These are phyloP conservation scores for Sporormia fimetaria DNA, from an alignment of 495 filamentous ascomycete genomes.

Conservation along the genomic window DNA sequence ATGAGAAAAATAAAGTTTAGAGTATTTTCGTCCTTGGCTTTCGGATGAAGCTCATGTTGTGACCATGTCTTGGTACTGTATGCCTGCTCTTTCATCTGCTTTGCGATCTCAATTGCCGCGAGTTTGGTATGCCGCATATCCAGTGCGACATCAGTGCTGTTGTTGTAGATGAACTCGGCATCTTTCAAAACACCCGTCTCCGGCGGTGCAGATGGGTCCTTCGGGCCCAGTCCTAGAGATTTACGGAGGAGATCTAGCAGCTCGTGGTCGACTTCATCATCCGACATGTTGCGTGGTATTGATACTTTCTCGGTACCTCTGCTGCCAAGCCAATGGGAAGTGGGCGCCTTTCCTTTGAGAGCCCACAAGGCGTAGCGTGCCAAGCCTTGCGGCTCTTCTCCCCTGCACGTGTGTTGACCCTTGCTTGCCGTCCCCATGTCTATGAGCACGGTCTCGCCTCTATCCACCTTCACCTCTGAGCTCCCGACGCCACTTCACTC, in stretches of 20 bases:
- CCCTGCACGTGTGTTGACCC: no score
- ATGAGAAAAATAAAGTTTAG: constrained; percentile 92
- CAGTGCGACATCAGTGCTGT: constrained; percentile 83
- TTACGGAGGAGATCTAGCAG: constrained; percentile 77
- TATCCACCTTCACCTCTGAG: background rate
- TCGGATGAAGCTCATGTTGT: constrained; percentile 81
- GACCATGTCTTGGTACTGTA: constrained; percentile 83
- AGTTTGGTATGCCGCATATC: constrained; percentile 66
- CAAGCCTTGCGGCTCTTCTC: constrained; percentile 8
- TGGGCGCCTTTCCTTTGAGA: background rate
- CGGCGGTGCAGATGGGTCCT: constrained; percentile 32
- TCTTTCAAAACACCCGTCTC: constrained; percentile 73
- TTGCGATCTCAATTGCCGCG: constrained; percentile 67
- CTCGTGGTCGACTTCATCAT: constrained; percentile 81
- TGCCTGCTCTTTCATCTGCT: constrained; percentile 66
- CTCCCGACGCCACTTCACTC: background rate
- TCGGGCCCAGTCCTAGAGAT: constrained; percentile 47
- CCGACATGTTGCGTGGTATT: constrained; percentile 49
- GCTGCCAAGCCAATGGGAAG: constrained; percentile 31
- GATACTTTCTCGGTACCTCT: constrained; percentile 27
- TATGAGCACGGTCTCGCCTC: background rate
- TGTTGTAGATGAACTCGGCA: constrained; percentile 81
- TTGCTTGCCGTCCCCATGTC: no score
- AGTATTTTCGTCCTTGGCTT: constrained; percentile 60
- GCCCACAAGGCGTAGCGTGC: background rate